phyloP scores from a whole-genome alignment of 2,329 filamentous ascomycete species.

The Alternaria brassicae region DNA sequence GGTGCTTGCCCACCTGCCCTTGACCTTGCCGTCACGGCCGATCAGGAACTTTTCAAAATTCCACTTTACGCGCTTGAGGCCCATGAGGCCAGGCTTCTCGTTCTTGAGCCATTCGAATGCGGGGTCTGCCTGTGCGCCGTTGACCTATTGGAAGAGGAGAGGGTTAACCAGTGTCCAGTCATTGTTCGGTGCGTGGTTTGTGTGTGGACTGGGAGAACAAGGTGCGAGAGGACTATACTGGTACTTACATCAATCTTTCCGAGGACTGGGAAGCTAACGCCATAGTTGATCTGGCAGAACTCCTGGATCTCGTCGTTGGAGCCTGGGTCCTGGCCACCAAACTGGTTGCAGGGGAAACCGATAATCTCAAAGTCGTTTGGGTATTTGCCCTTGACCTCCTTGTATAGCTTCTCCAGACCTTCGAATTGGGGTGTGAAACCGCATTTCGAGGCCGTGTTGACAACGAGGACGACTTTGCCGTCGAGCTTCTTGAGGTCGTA shows the following conservation, averaged over 20 bases:
- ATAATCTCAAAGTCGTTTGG: constrained; percentile 82
- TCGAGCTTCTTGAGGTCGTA: constrained; percentile 75
- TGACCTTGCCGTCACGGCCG: constrained; percentile 83
- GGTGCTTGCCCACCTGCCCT: constrained; percentile 83
- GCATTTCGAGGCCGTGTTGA: constrained; percentile 99
- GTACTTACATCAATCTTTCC: constrained; percentile 81
- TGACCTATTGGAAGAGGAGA: constrained; percentile 52
- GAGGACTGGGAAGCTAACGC: constrained; percentile 88
- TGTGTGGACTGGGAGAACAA: background rate
- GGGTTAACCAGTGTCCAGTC: background rate
- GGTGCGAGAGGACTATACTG: background rate
- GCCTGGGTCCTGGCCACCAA: constrained; percentile 88
- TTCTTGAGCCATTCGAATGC: constrained; percentile 78
- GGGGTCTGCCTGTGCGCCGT: constrained; percentile 81
- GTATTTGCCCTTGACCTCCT: constrained; percentile 72
- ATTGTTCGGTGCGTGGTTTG: background rate
- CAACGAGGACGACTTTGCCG: constrained; percentile 92
- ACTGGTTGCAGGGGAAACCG: constrained; percentile 99
- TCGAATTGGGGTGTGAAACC: constrained; percentile 97
- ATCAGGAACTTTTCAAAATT: constrained; percentile 99
- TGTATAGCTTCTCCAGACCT: constrained; percentile 89
- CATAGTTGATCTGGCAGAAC: constrained; percentile 92
- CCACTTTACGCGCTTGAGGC: constrained; percentile 94
- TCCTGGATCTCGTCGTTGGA: constrained; percentile 67
- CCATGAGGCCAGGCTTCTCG: constrained; percentile 80